Base-by-base conservation (phyloP, 202 grass and related monocot species). In the Zizania palustris region DNA sequence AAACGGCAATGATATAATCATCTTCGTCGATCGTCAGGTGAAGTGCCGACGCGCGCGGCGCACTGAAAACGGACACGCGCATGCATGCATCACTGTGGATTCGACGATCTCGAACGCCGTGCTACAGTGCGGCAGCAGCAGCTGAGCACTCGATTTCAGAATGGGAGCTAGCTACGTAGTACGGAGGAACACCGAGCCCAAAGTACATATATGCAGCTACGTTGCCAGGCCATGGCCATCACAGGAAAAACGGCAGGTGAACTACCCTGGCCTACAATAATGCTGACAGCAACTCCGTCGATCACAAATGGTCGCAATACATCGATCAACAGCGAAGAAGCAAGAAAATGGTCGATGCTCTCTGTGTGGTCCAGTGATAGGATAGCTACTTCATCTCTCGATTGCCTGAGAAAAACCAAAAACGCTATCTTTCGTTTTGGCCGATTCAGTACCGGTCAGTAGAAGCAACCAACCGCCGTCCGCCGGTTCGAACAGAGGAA, bases 191-290 rank as follows among this genome's bases (percentile, higher is more conserved):
- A 46, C 60, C 3, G 16, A 8, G 11, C 11, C 13, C 0, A 9
- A 48, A 54, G 49, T n/a, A 60, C n/a, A 51, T 20, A 20, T 55
- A 19, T 55, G 9, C n/a, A 55, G 51, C 11, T 12, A 48, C 3
- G 45, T 28, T 28, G 65, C 5, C 65, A 69, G 16, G 34, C 54
- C 28, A 36, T n/a, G 56, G 63, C 18, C 45, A 21, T 16, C 67
- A 63, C 67, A 37, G 46, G 14, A 65, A 60, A 63, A 75, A 75
- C 44, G 72, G 81, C 76, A 33, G 72, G 46, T 83, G 72, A 83
- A 61, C 80, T 21, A 61, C 28, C n/a, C n/a, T n/a, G n/a, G n/a
- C 70, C 12, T 42, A 50, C 54, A 83, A 63, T 83, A 36, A 63
- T 70, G 37, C 81, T 69, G 72, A 76, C 43, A 75, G 72, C 72